phyloP scores from a whole-genome alignment of 768 basidiomycete genomes.

The Hypholoma fasciculare region DNA sequence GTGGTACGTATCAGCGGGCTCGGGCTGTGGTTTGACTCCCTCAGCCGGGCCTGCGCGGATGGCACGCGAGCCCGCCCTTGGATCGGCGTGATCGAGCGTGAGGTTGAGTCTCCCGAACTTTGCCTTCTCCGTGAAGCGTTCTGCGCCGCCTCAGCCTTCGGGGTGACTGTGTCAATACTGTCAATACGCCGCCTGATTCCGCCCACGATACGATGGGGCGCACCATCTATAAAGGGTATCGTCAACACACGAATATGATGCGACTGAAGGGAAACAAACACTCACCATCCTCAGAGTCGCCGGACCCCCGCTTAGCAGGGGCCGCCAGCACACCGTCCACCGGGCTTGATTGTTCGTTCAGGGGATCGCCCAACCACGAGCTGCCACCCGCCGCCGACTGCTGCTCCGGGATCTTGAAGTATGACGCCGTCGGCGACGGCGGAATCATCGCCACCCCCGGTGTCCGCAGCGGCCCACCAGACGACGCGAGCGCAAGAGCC shows the following conservation, averaged over 20 bases:
- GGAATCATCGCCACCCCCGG: slow-evolving; percentile 3
- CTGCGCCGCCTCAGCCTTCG: background rate
- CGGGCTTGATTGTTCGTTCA: background rate
- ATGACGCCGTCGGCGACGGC: slow-evolving; percentile 11
- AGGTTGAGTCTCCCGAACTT: background rate
- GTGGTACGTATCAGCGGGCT: background rate
- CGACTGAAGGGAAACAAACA: background rate
- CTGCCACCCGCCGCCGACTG: background rate
- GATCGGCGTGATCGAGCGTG: background rate
- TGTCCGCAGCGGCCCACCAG: slow-evolving; percentile 16
- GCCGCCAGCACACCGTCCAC: background rate
- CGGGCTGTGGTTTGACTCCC: too few species aligned
- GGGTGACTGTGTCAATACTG: background rate
- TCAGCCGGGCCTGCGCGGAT: background rate
- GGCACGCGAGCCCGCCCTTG: background rate
- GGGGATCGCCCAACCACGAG: slow-evolving; percentile 1
- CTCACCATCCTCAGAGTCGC: slow-evolving; percentile 6
- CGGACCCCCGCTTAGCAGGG: background rate
- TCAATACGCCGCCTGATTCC: background rate
- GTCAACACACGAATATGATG: background rate
- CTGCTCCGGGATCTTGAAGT: slow-evolving; percentile 7
- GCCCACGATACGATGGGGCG: background rate
- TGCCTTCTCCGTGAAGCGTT: background rate
- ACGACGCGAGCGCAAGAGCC: slow-evolving; percentile 12
- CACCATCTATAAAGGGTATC: background rate